Percentiles rank a stretch among this genome's conserved stretches.
These are phyloP conservation scores for Phytophthora sp. DNA, from an alignment of 352 stramenopile genomes.

Conservation along the genomic window DNA sequence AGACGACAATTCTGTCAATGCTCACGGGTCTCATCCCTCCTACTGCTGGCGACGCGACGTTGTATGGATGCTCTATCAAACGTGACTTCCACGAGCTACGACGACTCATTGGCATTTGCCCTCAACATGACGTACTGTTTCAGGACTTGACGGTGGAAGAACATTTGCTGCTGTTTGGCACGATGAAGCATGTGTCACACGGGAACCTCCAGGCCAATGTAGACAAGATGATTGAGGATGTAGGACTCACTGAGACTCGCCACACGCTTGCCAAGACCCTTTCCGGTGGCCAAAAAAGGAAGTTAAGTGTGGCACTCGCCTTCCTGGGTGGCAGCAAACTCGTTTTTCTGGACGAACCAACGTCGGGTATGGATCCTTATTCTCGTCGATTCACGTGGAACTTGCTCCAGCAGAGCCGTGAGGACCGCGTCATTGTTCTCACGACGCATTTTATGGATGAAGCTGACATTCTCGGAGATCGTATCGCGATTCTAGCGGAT, in stretches of 20 bases:
- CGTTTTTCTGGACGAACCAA: constrained; percentile 94
- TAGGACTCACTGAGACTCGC: constrained; percentile 91
- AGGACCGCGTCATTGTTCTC: constrained; percentile 86
- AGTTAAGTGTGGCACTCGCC: constrained; percentile 94
- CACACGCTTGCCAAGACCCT: constrained; percentile 66
- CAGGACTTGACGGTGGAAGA: constrained; percentile 94
- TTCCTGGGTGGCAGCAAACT: constrained; percentile 94
- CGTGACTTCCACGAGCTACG: constrained; percentile 89
- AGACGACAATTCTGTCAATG: constrained; percentile 94
- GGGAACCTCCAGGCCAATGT: constrained; percentile 54
- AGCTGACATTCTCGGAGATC: constrained; percentile 60
- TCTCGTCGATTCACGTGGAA: constrained; percentile 95
- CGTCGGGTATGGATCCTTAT: constrained; percentile 96
- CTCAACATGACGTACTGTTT: constrained; percentile 97
- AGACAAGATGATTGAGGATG: constrained; percentile 69
- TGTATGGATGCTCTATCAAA: constrained; percentile 77
- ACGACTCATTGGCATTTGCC: constrained; percentile 94
- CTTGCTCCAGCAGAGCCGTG: constrained; percentile 82
- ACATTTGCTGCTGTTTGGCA: constrained; percentile 93
- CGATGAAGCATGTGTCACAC: constrained; percentile 87
- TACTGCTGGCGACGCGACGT: constrained; percentile 63
- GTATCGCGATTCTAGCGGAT: constrained; percentile 94
- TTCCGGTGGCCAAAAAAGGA: constrained; percentile 95
- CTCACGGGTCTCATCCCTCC: constrained; percentile 88
- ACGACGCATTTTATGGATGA: constrained; percentile 91